Evolutionary conservation across 345 rosid genomes (phyloP), one percentile per base, ranked within the genome.

Genomic region (Hibiscus tridactylites): DNA sequence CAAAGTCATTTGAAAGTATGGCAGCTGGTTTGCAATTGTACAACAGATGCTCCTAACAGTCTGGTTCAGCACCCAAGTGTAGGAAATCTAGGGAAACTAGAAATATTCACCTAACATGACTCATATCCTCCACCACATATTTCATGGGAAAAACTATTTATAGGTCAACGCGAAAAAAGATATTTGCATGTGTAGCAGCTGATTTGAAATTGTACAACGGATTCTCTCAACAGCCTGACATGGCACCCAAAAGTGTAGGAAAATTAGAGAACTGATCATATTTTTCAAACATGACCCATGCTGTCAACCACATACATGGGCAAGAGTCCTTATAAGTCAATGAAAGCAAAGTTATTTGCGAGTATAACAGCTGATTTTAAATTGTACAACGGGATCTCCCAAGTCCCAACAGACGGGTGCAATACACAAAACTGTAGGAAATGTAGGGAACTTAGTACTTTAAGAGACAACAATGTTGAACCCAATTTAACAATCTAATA

Each of bases 1-100:
- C 28, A 64, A 39, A 64, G 68, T 62, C 66, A 62, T n/a, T 62
- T 62, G 52, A 10, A 39, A 64, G 68, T 39, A 39, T 39, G 11
- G 52, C 29, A 64, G 28, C 68, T 42, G 53, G 16, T 42, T 42
- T 21, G 53, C 13, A 65, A 64, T 10, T 33, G 66, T 16, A 61
- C 68, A 42, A 39, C 52, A 39, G 50, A 37, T 11, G 5, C 52
- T 64, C 46, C 31, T 35, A 65, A 42, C 2, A 42, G 52, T 28
- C 31, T 19, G n/a, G 31, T 19, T 15, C 68, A 64, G 50, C 50
- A 64, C 68, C 29, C 68, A 42, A 9, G 53, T 42, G 33, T 42
- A 42, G 31, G 63, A 59, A 28, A 59, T 59, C 24, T n/a, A 33
- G 65, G 46, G 46, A 6, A 61, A 61, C 65, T 33, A 61, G 3